These are phyloP conservation scores for Pythium utonaiense DNA, from an alignment of 352 stramenopile species.

Conservation along the genomic window DNA sequence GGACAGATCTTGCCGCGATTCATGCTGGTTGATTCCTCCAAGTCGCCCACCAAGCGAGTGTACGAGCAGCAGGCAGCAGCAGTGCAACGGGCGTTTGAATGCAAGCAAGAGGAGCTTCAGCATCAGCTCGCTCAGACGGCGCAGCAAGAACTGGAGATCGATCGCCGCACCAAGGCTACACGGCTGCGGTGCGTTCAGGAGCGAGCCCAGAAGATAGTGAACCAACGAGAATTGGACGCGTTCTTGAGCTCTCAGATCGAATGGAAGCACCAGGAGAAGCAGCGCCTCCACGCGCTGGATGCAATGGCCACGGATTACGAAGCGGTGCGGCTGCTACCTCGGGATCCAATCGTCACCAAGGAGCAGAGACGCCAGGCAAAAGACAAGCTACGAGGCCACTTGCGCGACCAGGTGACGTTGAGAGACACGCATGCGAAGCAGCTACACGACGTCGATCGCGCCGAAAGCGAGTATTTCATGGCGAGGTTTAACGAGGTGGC, in stretches of 20 bases:
- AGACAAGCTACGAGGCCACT: constrained; percentile 34
- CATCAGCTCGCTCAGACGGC: not conserved
- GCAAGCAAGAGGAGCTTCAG: constrained; percentile 4
- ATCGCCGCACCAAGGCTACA: constrained; percentile 23
- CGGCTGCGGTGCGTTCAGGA: constrained; percentile 42
- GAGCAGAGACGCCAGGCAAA: constrained; percentile 34
- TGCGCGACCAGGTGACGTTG: constrained; percentile 46
- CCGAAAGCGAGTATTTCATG: constrained; percentile 57
- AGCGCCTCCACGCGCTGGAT: constrained; percentile 9
- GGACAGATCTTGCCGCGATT: constrained; percentile 48
- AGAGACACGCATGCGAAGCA: constrained; percentile 40
- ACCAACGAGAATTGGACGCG: constrained; percentile 41
- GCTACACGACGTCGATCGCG: constrained; percentile 37
- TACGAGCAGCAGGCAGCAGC: constrained; percentile 8
- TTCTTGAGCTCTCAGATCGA: constrained; percentile 52
- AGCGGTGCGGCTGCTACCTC: constrained; percentile 40
- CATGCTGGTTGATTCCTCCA: constrained; percentile 30
- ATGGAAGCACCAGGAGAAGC: constrained; percentile 26
- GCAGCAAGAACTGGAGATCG: constrained; percentile 27
- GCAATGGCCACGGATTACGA: constrained; percentile 15
- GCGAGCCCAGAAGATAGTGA: constrained; percentile 33
- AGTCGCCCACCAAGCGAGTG: constrained; percentile 7
- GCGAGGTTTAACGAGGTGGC: constrained; percentile 38
- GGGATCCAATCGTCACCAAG: constrained; percentile 28
- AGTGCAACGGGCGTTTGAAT: constrained; percentile 16